Evolutionary conservation across 2,329 filamentous ascomycete genomes (phyloP).

Genomic region (Ceratocystis papillata): DNA sequence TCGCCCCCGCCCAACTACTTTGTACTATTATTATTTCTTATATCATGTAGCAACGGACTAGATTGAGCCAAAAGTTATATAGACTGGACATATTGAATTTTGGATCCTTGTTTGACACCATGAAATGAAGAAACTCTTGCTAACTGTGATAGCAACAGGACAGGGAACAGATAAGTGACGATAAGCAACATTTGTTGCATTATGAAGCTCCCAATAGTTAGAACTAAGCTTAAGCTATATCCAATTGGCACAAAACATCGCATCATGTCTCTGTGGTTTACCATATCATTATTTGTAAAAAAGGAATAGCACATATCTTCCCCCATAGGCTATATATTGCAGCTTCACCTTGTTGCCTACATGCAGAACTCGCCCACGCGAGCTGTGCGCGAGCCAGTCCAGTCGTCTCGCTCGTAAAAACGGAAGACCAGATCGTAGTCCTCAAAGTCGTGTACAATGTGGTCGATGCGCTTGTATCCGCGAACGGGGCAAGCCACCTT

Average conservation of each 20-base stretch:
- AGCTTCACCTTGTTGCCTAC: neutral
- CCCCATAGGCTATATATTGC: no score
- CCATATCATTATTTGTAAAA: no score
- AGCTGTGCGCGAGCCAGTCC: constrained; percentile 43
- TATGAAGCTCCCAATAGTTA: no score
- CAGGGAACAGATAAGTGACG: no score
- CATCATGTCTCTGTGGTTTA: no score
- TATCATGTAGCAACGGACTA: constrained; percentile 14
- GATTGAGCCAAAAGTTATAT: constrained; percentile 4
- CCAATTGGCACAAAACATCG: no score
- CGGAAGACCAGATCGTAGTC: constrained; percentile 95
- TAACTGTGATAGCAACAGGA: neutral
- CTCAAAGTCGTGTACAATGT: constrained; percentile 94
- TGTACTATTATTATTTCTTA: constrained; percentile 19
- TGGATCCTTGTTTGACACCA: neutral
- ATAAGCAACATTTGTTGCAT: no score
- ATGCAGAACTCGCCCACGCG: constrained; percentile 41
- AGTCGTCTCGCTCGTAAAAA: constrained; percentile 88
- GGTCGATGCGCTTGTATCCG: constrained; percentile 81
- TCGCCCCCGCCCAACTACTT: neutral
- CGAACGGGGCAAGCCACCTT: constrained; percentile 46
- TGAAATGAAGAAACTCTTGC: neutral
- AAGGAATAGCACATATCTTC: no score
- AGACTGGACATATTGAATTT: constrained; percentile 10
- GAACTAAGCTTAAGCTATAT: no score